phyloP scores from a whole-genome alignment of 352 stramenopile species.

The Globisporangium splendens region DNA sequence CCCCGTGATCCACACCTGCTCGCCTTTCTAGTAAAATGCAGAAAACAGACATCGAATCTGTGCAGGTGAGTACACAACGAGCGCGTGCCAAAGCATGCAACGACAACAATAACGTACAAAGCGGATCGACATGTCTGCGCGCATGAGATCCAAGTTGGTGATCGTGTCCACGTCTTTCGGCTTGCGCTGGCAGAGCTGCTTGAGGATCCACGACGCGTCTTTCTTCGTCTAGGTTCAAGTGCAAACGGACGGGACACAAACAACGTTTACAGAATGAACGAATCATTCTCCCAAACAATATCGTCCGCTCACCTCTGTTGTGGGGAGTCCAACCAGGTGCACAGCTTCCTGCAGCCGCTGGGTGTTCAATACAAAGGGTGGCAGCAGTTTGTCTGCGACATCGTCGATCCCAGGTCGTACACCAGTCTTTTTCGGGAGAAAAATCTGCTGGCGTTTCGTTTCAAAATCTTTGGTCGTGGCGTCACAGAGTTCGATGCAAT shows the following conservation, averaged over 20 bases:
- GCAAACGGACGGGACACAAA: neutral
- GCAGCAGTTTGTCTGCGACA: constrained; percentile 5
- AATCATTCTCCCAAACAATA: neutral
- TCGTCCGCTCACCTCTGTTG: constrained; percentile 21
- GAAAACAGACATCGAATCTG: neutral
- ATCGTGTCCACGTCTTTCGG: constrained; percentile 50
- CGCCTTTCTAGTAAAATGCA: constrained; percentile 40
- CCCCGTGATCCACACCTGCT: constrained; percentile 79
- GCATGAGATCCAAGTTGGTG: constrained; percentile 76
- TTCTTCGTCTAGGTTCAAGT: constrained; percentile 12
- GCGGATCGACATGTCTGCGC: constrained; percentile 66
- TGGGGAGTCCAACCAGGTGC: constrained; percentile 31
- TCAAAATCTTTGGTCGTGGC: constrained; percentile 54
- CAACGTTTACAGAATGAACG: too few relatives aligned
- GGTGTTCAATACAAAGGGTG: constrained; percentile 25
- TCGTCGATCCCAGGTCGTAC: neutral
- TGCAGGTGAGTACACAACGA: neutral
- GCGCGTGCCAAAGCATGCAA: neutral
- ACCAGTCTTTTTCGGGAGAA: constrained; percentile 16
- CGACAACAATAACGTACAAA: constrained; percentile 51
- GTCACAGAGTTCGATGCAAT: constrained; percentile 38
- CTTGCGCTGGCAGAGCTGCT: constrained; percentile 46
- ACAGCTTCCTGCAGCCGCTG: constrained; percentile 31
- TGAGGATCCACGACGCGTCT: constrained; percentile 49
- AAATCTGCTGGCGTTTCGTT: constrained; percentile 38